A percentile compares a stretch with the other conserved stretches of the same genome.
phyloP scores from a whole-genome alignment of 768 basidiomycete species.

The Pisolithus microcarpus region DNA sequence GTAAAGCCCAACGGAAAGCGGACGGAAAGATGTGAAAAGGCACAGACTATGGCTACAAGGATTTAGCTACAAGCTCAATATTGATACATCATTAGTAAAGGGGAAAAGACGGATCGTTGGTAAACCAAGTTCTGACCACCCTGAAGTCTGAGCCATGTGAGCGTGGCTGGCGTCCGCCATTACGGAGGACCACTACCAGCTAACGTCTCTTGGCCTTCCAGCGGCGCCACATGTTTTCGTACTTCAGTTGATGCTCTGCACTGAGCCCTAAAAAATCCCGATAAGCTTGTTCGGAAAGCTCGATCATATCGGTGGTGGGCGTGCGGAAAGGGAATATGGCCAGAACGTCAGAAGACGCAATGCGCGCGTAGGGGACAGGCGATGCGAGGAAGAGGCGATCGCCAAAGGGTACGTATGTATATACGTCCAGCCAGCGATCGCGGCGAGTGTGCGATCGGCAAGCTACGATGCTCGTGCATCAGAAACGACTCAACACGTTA shows the following conservation, averaged over 20 bases:
- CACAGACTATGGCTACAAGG: too few relatives aligned
- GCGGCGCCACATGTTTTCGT: slow-evolving; percentile 53
- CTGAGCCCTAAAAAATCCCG: slow-evolving; percentile 50
- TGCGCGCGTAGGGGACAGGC: slow-evolving; percentile 54
- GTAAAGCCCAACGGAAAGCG: too few relatives aligned
- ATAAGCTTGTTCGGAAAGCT: slow-evolving; percentile 54
- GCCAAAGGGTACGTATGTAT: slow-evolving; percentile 57
- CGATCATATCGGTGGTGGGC: slow-evolving; percentile 48
- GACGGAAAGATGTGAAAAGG: too few relatives aligned
- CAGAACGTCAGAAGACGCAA: slow-evolving; percentile 51
- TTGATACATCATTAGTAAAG: too few relatives aligned
- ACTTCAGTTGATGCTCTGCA: slow-evolving; percentile 44
- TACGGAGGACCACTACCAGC: too few relatives aligned
- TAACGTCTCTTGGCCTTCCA: slow-evolving; percentile 31
- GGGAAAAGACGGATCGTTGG: too few relatives aligned
- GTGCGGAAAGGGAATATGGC: slow-evolving; percentile 38
- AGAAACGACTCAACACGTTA: not conserved
- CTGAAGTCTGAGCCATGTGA: not conserved
- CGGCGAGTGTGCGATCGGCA: slow-evolving; percentile 45
- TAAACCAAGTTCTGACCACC: not conserved
- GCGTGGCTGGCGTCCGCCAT: not conserved
- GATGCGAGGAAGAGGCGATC: slow-evolving; percentile 60
- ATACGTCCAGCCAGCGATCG: slow-evolving; percentile 60
- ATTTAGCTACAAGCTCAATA: too few relatives aligned
- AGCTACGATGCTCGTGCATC: slow-evolving; percentile 31